Percentiles rank a stretch among this genome's conserved stretches.
Evolutionary conservation across 78 protist genomes (phyloP).

Genomic region (Protostelium mycophagum): DNA sequence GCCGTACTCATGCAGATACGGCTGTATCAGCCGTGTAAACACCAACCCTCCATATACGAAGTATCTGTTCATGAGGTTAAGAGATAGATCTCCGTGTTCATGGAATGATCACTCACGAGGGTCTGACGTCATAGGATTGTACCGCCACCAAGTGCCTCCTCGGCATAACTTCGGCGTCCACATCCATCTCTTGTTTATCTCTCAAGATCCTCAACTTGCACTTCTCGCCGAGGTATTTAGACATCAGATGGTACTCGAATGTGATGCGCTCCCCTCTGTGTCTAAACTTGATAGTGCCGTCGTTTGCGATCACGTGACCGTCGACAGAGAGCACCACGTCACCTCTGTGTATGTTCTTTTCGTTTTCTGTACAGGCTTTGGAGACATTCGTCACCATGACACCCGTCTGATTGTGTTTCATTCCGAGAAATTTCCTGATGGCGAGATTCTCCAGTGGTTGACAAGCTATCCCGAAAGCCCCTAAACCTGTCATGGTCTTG

Average conservation of each 20-base stretch:
- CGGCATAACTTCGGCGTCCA: conserved; percentile 3
- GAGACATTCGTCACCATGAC: background rate
- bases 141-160: conserved; percentile 24
- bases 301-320: conserved; percentile 52
- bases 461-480: background rate
- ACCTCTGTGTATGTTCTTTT: background rate
- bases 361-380: background rate
- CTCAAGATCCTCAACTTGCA: conserved; percentile 24
- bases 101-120: background rate
- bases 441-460: background rate
- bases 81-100: background rate
- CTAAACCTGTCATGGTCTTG: conserved; percentile 4
- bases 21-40: conserved; percentile 50
- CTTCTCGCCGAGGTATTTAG: conserved; percentile 29
- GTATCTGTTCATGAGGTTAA: conserved; percentile 15
- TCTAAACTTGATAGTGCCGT: conserved; percentile 57
- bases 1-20: conserved; percentile 56
- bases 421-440: background rate
- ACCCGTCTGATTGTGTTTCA: background rate
- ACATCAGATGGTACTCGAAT: conserved; percentile 30
- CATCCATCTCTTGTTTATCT: conserved; percentile 15
- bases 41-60: conserved; percentile 65
- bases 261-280: conserved; percentile 35
- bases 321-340: conserved; percentile 41
- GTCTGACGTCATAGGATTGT: conserved; percentile 38